A percentile compares a stretch with the other conserved stretches of the same genome.
phyloP scores from a whole-genome alignment of 2,329 filamentous ascomycete genomes.

The Myotisia sp. region DNA sequence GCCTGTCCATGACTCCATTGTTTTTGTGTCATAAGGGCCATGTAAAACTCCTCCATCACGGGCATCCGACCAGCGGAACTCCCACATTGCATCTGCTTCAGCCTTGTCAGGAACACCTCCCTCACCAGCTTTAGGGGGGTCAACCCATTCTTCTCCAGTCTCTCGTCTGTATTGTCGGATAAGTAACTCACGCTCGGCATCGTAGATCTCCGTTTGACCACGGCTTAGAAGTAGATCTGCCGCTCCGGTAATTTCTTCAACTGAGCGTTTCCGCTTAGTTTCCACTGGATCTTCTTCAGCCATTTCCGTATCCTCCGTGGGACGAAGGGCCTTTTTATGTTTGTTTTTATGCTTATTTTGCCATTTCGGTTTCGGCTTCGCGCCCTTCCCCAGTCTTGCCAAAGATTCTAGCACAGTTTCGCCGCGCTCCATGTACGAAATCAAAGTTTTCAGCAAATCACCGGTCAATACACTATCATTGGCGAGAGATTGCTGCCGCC shows the following conservation, averaged over 20 bases:
- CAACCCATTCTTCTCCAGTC: conserved; percentile 73
- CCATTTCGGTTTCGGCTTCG: conserved; percentile 47
- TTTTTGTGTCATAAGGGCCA: conserved; percentile 70
- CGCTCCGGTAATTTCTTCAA: conserved; percentile 73
- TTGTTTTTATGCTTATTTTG: conserved; percentile 43
- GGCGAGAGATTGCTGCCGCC: conserved; percentile 53
- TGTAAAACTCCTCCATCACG: conserved; percentile 65
- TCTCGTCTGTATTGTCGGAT: conserved; percentile 71
- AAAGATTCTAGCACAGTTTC: conserved; percentile 85
- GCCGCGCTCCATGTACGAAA: conserved; percentile 57
- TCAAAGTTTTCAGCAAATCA: conserved; percentile 60
- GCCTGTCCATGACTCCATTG: conserved; percentile 82
- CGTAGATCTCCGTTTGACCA: conserved; percentile 82
- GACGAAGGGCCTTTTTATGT: conserved; percentile 25
- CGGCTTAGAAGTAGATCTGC: conserved; percentile 74
- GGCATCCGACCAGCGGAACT: conserved; percentile 84
- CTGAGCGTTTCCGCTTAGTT: conserved; percentile 52
- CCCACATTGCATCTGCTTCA: conserved; percentile 47
- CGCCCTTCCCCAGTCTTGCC: conserved; percentile 58
- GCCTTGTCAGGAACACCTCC: conserved; percentile 15
- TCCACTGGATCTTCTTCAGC: conserved; percentile 58
- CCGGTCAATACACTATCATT: conserved; percentile 62
- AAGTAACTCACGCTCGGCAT: conserved; percentile 69
- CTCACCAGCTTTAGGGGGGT: conserved; percentile 25
- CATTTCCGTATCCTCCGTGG: conserved; percentile 51